Evolutionary conservation across 208 protist species (phyloP), one percentile per base, ranked within the genome.

Genomic region (Wallacemonas rigidus): DNA sequence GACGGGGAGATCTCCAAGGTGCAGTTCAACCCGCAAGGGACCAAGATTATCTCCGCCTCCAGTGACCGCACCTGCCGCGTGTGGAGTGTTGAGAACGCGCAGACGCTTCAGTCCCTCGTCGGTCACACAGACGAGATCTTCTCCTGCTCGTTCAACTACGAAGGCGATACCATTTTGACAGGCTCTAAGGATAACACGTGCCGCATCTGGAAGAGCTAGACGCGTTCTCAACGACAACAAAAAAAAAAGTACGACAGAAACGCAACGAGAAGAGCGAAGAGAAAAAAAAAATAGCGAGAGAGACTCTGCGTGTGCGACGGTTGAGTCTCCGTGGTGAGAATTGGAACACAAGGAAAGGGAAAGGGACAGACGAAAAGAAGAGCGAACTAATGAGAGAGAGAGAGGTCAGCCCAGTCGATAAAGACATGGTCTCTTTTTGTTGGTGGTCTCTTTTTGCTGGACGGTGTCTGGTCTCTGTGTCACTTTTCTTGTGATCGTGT

Each of bases 141-240:
- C 80, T 94, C 88, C 4, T 98, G 95, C 74, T 89, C 95, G 8
- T 99, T 98, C 82, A 99, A 99, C 87, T 97, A 96, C 79, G 87
- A 92, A 71, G 97, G 97, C 2, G 95, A 98, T 73, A 98, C 93
- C 5, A 99, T 99, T 58, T 83, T 99, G 48, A 99, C 97, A 1
- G 97, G 94, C 39, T 98, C 93, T n/a, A 98, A 98, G 71, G 97
- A 99, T 84, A 99, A 99, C 83, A 98, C 95, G 35, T 98, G 96
- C 83, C 87, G 96, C 43, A 96, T 98, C 71, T 99, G 97, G 97
- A 93, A 92, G 77, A 92, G 88, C 67, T 93, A 26, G 75, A 72
- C 51, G 6, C 40, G 63, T 4, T 17, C 11, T 12, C 11, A 58
- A 11, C 48, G 39, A 47, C 11, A 0, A 62, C 17, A 62, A 62